Evolutionary conservation across 495 filamentous ascomycete genomes (phyloP).

Genomic region (Neurospora pannonica): DNA sequence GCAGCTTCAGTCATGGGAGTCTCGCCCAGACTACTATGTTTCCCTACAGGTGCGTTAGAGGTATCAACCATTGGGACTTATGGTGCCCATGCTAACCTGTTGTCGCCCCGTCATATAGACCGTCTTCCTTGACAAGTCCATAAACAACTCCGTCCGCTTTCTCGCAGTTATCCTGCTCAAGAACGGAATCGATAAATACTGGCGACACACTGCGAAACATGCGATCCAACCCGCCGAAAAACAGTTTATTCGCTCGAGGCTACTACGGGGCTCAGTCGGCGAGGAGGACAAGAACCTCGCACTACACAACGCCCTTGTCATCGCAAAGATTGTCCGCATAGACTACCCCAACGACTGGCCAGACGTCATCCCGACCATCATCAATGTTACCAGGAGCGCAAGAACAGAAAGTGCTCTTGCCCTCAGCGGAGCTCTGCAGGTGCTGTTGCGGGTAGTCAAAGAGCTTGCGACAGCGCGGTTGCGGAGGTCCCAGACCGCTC

Average conservation of each 20-base stretch:
- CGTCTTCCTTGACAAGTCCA: slow-evolving; percentile 64
- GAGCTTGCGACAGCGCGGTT: slow-evolving; percentile 76
- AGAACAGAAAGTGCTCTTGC: slow-evolving; percentile 37
- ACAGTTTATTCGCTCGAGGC: slow-evolving; percentile 57
- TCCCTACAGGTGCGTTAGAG: slow-evolving; percentile 56
- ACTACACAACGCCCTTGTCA: slow-evolving; percentile 75
- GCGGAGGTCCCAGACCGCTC: slow-evolving; percentile 53
- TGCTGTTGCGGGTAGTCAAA: slow-evolving; percentile 79
- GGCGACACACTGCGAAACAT: slow-evolving; percentile 64
- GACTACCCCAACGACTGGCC: slow-evolving; percentile 85
- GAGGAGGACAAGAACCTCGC: slow-evolving; percentile 68
- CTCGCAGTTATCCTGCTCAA: slow-evolving; percentile 91
- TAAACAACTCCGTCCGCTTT: slow-evolving; percentile 69
- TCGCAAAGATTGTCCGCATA: slow-evolving; percentile 77
- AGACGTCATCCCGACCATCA: slow-evolving; percentile 47
- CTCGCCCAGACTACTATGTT: slow-evolving; percentile 61
- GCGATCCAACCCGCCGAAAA: slow-evolving; percentile 70
- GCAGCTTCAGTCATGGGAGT: slow-evolving; percentile 84
- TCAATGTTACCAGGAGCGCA: slow-evolving; percentile 46
- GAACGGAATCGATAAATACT: slow-evolving; percentile 90
- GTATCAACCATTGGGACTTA: slow-evolving; percentile 3
- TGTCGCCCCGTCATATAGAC: slow-evolving; percentile 36
- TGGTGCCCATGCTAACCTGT: neutral
- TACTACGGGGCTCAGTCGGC: slow-evolving; percentile 60
- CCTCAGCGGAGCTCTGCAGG: slow-evolving; percentile 62